Base-by-base conservation (phyloP, 129 eudicot genomes). In the Mikania micrantha region DNA sequence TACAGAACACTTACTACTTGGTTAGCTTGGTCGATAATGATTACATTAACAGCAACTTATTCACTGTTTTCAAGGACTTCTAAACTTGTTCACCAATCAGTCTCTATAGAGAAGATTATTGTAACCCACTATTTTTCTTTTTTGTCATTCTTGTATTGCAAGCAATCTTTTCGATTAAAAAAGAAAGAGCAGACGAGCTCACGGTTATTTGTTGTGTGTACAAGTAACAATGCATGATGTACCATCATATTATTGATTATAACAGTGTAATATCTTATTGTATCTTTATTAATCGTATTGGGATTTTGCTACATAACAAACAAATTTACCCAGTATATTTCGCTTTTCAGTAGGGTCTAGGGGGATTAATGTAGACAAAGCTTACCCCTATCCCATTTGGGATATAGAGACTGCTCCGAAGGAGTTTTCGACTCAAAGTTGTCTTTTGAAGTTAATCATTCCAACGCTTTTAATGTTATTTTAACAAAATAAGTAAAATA, bases 21-120 rank as follows among this genome's bases (percentile, higher is more conserved):
- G 98, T 93, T 63, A 93, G 91, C 65, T 80, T 93, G 88, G 96
- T 93, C 5, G 98, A 93, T 72, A 93, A 93, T 16, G 95, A 93
- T 65, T 93, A 86, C 81, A 61, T 86, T 63, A 78, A 79, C 28
- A 82, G 92, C 66, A 87, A 84, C 77, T 58, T 93, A 9, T 93
- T 93, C 75, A 77, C 86, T 35, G 86, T 88, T 67, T 93, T 93
- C 76, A 59, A 71, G 49, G 79, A 71, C 31, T 42, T 85, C 44
- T 82, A 72, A 80, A 63, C 24, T 3, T 27, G 38, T 12, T 39
- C 29, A 2, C 44, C 48, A 58, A 20, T 63, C 60, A 29, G 9
- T 66, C 16, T 61, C 31, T 54, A 70, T 41, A 63, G 81, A 52
- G 61, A 77, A 64, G 17, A 34, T n/a, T 52, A 63, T 49, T 24